Evolutionary conservation across 208 protist genomes (phyloP), one percentile per base, ranked within the genome.

Genomic region (Tritrichomonas musculus): DNA sequence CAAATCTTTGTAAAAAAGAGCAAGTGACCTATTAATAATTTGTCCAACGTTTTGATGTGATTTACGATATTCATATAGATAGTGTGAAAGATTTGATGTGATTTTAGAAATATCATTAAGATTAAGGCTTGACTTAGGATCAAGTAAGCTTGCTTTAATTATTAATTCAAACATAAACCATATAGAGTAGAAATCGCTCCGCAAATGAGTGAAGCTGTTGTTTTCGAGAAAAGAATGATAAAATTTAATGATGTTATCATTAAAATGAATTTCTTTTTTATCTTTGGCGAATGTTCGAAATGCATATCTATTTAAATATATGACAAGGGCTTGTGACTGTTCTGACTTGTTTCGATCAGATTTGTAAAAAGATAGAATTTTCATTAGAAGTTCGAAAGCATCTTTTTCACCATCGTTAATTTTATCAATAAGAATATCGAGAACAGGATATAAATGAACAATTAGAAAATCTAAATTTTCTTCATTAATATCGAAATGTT

Each of bases 81-180:
- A 53, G 9, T n/a, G 3, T 57, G 77, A 53, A 3, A 88, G 30
- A 8, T 25, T 30, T 20, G 8, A 9, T n/a, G 17, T 53, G 36
- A 88, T 44, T 9, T 22, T 88, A n/a, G 47, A 41, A 39, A 88
- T 39, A 20, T 88, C 17, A 39, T 14, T 20, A 2, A 88, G 4
- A 14, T 88, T 36, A 30, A 47, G 41, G 14, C 50, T 82, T 49
- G 3, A 20, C 14, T 14, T 57, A 17, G 33, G 33, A 53, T 69
- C 27, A n/a, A 88, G 25, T 5, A 47, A 5, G 17, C 53, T 44
- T 57, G 77, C 33, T 39, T 88, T 88, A 0, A 57, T 57, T 44
- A 88, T 57, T 57, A 88, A 88, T n/a, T 88, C 77, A 14, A 88
- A 57, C 0, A 88, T 39, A 47, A 88, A 88, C 77, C 77, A 88